A percentile compares a stretch with the other conserved stretches of the same genome.
phyloP scores from a whole-genome alignment of 2,329 filamentous ascomycete genomes.

The Aspergillus alliaceus region DNA sequence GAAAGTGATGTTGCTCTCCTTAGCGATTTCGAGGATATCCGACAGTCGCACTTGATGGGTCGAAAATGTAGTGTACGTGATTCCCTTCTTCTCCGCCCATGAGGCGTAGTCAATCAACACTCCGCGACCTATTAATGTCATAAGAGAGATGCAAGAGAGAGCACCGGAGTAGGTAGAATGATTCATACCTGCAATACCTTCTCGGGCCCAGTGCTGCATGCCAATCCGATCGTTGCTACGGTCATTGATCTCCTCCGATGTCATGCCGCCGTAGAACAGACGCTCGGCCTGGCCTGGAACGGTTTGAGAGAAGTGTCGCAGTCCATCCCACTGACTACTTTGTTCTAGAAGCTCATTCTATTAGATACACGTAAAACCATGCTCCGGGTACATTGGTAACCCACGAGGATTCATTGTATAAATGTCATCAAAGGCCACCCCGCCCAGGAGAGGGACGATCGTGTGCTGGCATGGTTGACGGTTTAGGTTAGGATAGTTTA shows the following conservation, averaged over 20 bases:
- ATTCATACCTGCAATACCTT: slow-evolving; percentile 45
- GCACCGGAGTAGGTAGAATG: neutral
- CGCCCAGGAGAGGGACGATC: slow-evolving; percentile 50
- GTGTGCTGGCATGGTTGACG: slow-evolving; percentile 53
- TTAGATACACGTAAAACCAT: neutral
- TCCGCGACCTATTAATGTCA: slow-evolving; percentile 43
- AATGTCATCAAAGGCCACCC: slow-evolving; percentile 51
- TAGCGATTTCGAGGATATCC: slow-evolving; percentile 40
- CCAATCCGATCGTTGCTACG: slow-evolving; percentile 47
- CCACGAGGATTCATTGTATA: slow-evolving; percentile 52
- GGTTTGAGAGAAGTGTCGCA: slow-evolving; percentile 51
- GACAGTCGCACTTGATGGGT: slow-evolving; percentile 39
- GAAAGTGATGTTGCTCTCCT: slow-evolving; percentile 46
- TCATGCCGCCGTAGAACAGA: slow-evolving; percentile 53
- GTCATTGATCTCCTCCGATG: slow-evolving; percentile 48
- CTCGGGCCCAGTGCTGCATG: slow-evolving; percentile 50
- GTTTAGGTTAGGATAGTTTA: slow-evolving; percentile 56
- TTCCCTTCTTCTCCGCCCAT: slow-evolving; percentile 44
- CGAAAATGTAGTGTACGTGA: slow-evolving; percentile 44
- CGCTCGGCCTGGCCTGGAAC: slow-evolving; percentile 37
- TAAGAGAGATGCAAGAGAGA: neutral
- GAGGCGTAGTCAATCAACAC: slow-evolving; percentile 53
- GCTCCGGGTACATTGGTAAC: slow-evolving; percentile 7
- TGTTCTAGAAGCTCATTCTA: slow-evolving; percentile 35
- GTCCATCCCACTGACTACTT: slow-evolving; percentile 54